Evolutionary conservation across 306 rosid species (phyloP).

Genomic region (Castanea sativa): DNA sequence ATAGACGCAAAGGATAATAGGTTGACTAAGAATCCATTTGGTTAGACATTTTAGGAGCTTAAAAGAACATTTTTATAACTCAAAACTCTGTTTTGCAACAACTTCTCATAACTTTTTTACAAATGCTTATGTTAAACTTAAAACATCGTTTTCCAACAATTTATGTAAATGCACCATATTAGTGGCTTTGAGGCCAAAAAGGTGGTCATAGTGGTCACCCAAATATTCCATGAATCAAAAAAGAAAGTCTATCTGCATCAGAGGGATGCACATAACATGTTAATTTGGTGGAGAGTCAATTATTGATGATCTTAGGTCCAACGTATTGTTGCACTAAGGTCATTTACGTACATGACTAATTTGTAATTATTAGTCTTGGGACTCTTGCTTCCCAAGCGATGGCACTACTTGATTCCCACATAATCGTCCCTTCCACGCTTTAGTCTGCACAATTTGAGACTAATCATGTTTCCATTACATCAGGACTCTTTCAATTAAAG

Average conservation of each 20-base stretch:
- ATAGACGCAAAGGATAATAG: not conserved
- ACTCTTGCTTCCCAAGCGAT: not conserved
- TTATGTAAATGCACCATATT: not conserved
- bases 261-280: not conserved
- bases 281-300: not conserved
- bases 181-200: not conserved
- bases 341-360: not conserved
- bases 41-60: too few relatives aligned
- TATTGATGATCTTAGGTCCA: not conserved
- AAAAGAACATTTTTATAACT: too few relatives aligned
- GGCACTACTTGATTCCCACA: not conserved
- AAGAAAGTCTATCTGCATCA: not conserved
- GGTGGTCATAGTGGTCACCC: not conserved
- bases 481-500: too few relatives aligned
- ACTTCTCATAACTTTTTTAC: too few relatives aligned
- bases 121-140: too few relatives aligned
- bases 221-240: not conserved
- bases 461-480: not conserved
- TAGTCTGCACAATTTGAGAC: not conserved
- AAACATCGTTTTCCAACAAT: too few relatives aligned
- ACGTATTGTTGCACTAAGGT: not conserved
- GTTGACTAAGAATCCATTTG: too few relatives aligned
- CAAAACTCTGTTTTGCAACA: too few relatives aligned
- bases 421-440: not conserved
- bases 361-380: not conserved